Evolutionary conservation across 139 green algal genomes (phyloP), one percentile per base, ranked within the genome.

Genomic region (Parachlorella kessleri): DNA sequence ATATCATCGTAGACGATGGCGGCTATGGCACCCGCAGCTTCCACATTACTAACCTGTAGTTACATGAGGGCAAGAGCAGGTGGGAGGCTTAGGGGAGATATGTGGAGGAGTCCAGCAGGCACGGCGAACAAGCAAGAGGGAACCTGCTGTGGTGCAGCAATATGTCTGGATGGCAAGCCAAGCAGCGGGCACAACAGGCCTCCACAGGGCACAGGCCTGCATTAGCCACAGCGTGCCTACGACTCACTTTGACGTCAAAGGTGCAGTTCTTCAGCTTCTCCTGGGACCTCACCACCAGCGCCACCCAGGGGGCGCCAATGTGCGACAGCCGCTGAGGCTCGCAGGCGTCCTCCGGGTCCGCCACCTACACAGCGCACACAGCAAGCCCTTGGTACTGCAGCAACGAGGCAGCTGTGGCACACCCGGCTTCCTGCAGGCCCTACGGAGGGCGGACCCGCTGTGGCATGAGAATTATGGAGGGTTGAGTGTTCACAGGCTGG

Each of bases 1-100:
- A 86, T 42, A 66, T 94, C 84, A 42, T 97, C 93, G 67, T 94
- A 94, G 18, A 97, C 85, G 21, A 97, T 94, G 24, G 90, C 92
- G 1, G 90, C 93, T 7, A 77, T 35, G 2, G 93, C 93, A 2
- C 93, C 93, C 1, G 92, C 93, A 2, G 55, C 40, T 69, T 96
- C 78, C 0, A 92, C 93, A 72, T 95, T 77, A 1, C 53, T 72
- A 5, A 95, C 90, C 91, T 95, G 87, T 69, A 77, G 53, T 54
- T 28, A n/a, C n/a, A n/a, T n/a, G n/a, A n/a, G n/a, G n/a, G n/a
- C n/a, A n/a, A n/a, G n/a, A n/a, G n/a, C n/a, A n/a, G n/a, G n/a
- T n/a, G n/a, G n/a, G n/a, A n/a, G n/a, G n/a, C n/a, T n/a, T n/a
- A n/a, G n/a, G n/a, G n/a, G n/a, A n/a, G n/a, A n/a, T n/a, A n/a